Base-by-base conservation (phyloP, 2,329 filamentous ascomycete genomes). In the Xylaria sp. region DNA sequence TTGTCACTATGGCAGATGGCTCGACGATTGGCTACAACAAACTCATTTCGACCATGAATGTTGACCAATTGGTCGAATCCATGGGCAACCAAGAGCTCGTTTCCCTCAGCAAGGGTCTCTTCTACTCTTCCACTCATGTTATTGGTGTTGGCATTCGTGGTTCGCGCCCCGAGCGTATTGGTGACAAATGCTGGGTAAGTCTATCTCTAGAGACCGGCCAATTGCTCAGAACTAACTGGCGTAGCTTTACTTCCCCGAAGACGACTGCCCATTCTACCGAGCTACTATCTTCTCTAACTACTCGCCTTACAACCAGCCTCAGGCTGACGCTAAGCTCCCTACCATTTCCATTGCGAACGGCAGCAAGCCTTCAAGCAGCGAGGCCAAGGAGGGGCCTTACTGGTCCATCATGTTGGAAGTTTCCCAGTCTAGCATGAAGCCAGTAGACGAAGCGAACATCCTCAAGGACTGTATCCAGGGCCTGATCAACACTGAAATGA, bases 221-320 rank as follows among this genome's bases (percentile, higher is more conserved):
- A 37, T 6, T 23, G 37, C 12, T 2, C 15, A 37, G 10, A 66
- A 61, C 74, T 68, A 70, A 74, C 51, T 13, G 10, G 6, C 23
- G 15, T 66, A 91, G 91, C 87, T 99, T 74, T 99, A 99, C 89
- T 99, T 98, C 90, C 96, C 96, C 72, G 96, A 99, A 83, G 92
- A 97, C 82, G 92, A 99, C 88, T 98, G 94, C 87, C 94, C 94
- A 81, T 99, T 99, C 88, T 99, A 99, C 88, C 93, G 96, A 76
- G 96, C 96, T 79, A 99, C 96, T 80, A 98, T 99, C 85, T 99
- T 99, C 90, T 98, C 95, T 84, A 99, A 99, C 89, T 99, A 99
- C 89, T 98, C 96, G 25, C 96, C 95, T 63, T 91, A 97, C 89
- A 99, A 99, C 88, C 96, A 98, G 85, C 96, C 96, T 41, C 86